phyloP scores from a whole-genome alignment of 192 early-diverging fungal species.

The Entomortierella beljakovae region DNA sequence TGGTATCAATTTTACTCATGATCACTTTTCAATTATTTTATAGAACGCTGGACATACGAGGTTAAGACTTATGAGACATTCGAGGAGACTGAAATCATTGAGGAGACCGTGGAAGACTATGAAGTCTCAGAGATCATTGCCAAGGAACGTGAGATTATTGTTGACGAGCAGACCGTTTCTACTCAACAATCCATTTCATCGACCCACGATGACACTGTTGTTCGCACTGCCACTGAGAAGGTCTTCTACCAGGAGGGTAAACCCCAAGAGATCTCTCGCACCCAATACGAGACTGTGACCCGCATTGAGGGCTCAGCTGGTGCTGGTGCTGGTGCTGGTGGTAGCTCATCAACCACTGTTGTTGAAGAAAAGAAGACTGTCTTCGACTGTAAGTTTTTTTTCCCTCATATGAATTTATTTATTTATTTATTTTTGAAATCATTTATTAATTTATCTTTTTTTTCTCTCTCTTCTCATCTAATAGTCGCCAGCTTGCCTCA shows the following conservation, averaged over 20 bases:
- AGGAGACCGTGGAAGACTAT: constrained; percentile 41
- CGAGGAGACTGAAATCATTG: constrained; percentile 34
- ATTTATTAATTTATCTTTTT: neutral
- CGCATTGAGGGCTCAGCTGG: constrained; percentile 8
- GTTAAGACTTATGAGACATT: constrained; percentile 36
- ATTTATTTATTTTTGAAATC: neutral
- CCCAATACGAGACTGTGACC: constrained; percentile 22
- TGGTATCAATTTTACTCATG: neutral
- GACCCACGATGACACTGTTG: constrained; percentile 27
- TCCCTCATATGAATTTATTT: no score
- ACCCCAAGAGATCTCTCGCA: constrained; percentile 5
- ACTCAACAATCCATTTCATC: constrained; percentile 26
- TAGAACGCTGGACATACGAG: constrained; percentile 34
- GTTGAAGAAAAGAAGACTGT: constrained; percentile 34
- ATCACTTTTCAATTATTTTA: neutral
- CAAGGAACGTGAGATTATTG: constrained; percentile 22
- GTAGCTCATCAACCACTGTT: neutral
- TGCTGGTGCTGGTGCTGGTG: neutral
- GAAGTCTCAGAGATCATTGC: constrained; percentile 24
- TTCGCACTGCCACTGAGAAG: constrained; percentile 16
- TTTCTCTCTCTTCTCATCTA: neutral
- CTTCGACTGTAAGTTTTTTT: constrained; percentile 42
- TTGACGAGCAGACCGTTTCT: neutral
- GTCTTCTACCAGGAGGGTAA: constrained; percentile 12
- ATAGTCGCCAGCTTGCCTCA: constrained; percentile 30